phyloP scores from a whole-genome alignment of 1,284 basidiomycete species.

The Boletus smithii region DNA sequence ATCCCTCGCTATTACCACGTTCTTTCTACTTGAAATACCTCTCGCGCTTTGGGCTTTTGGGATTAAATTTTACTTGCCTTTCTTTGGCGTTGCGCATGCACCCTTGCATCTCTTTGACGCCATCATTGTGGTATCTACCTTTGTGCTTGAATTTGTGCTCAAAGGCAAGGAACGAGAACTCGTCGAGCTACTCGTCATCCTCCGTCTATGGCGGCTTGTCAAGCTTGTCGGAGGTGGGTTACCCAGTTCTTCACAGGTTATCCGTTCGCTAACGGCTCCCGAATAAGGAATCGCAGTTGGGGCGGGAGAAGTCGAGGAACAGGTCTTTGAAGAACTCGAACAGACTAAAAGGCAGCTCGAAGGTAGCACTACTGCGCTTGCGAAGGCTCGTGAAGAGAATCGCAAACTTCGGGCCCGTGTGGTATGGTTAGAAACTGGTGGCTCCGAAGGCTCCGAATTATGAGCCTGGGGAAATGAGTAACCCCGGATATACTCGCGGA shows the following conservation, averaged over 20 bases:
- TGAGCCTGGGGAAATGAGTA: conserved; percentile 22
- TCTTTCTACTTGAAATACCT: conserved; percentile 77
- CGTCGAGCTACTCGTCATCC: conserved; percentile 61
- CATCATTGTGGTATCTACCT: conserved; percentile 64
- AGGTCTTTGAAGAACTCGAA: conserved; percentile 45
- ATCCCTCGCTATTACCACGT: conserved; percentile 63
- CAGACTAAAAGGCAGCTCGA: conserved; percentile 48
- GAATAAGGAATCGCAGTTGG: conserved; percentile 65
- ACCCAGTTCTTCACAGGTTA: neutral
- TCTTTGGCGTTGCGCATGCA: conserved; percentile 48
- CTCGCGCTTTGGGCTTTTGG: conserved; percentile 65
- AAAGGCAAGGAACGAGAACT: conserved; percentile 67
- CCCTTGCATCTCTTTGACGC: conserved; percentile 71
- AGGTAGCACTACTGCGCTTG: conserved; percentile 37
- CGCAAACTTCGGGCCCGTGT: conserved; percentile 34
- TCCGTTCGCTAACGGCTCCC: conserved; percentile 7
- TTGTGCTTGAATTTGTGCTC: conserved; percentile 65
- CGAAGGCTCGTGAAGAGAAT: conserved; percentile 38
- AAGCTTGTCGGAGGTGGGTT: conserved; percentile 72
- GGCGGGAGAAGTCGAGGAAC: conserved; percentile 66
- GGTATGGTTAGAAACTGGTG: conserved; percentile 35
- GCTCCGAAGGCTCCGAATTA: conserved; percentile 35
- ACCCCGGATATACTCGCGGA: conserved; percentile 12
- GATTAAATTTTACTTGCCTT: conserved; percentile 54
- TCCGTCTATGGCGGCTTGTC: conserved; percentile 76